Evolutionary conservation across 768 basidiomycete species (phyloP), one percentile per base, ranked within the genome.

Genomic region (Boletus insuetus): DNA sequence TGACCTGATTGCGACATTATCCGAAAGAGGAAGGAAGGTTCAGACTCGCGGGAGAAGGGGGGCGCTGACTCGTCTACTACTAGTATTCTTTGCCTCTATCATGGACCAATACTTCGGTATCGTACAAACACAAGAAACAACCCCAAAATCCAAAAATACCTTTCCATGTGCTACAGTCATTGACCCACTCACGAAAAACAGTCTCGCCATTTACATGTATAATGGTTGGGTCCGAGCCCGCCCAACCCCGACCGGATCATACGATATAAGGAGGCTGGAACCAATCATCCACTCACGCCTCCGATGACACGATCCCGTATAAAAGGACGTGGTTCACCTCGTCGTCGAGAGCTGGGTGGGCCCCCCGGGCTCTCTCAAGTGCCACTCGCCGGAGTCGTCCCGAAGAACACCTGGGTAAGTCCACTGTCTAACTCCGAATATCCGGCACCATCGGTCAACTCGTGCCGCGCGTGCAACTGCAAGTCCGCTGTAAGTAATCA

Each of bases 1-100:
- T 8, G 29, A 29, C 29, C 29, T 29, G 29, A 29, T 29, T 29
- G 29, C 29, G 29, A 29, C 3, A 16, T 13, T 40, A 37, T 47
- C 64, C 69, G 54, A 66, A 70, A 63, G 55, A 62, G 69, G 66
- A 64, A 70, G 56, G 55, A n/a, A 20, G n/a, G 3, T 22, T 10
- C 35, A 40, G 44, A 22, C 17, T 69, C 67, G 65, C 62, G 60
- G 58, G 59, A 64, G 64, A 64, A 64, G 41, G 29, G 29, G 1
- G 29, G 8, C 8, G 8, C 29, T 29, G 29, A 9, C 9, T 9
- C 29, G 29, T 29, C 34, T 35, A 35, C 12, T 34, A 34, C 34
- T 13, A 34, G 34, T 35, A 35, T 8, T 29, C 8, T 8, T 29
- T 1, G 26, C 1, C 26, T 29, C 26, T 8, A 29, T 29, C 26